Evolutionary conservation across 495 filamentous ascomycete species (phyloP).

Genomic region (Tuber borchii): DNA sequence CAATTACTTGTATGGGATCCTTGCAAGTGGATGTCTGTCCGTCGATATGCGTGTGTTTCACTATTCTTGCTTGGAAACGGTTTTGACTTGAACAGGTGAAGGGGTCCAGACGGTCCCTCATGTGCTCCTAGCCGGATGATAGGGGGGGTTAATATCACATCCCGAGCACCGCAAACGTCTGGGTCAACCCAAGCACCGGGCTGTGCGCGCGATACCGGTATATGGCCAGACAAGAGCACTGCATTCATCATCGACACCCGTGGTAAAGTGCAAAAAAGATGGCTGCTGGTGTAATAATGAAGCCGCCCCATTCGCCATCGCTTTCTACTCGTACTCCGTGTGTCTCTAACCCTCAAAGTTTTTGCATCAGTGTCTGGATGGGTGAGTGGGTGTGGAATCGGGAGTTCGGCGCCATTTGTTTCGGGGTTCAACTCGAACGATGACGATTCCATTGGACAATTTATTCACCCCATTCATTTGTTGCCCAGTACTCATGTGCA

Average conservation of each 20-base stretch:
- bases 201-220: neutral
- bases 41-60: neutral
- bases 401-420: neutral
- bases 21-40: neutral
- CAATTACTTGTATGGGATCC: neutral
- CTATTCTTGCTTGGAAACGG: neutral
- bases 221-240: neutral
- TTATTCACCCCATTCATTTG: neutral
- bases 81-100: neutral
- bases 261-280: neutral
- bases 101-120: too few species aligned
- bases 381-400: neutral
- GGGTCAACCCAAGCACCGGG: too few species aligned
- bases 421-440: neutral
- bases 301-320: neutral
- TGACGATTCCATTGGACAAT: slow-evolving; percentile 1
- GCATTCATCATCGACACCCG: neutral
- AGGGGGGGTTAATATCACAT: neutral
- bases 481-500: neutral
- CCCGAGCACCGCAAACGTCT: neutral
- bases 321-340: neutral
- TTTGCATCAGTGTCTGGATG: neutral
- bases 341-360: neutral
- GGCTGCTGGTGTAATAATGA: neutral
- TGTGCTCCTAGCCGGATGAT: neutral